phyloP scores from a whole-genome alignment of 2,329 filamentous ascomycete species.

The Thelonectria rubi region DNA sequence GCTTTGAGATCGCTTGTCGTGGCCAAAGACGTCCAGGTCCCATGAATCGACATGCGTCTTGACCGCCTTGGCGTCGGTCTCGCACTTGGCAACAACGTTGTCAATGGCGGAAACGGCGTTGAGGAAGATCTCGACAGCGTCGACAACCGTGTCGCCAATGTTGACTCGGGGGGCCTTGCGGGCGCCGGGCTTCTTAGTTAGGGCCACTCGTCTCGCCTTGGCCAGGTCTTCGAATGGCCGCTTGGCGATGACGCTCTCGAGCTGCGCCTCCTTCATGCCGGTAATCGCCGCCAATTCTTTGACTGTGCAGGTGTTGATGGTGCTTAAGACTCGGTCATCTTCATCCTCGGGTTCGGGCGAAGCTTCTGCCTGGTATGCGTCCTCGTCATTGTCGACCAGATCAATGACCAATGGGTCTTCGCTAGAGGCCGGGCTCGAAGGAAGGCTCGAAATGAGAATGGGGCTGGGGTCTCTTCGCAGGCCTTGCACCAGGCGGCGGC shows the following conservation, averaged over 20 bases:
- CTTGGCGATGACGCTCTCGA: slow-evolving; percentile 74
- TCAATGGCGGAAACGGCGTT: slow-evolving; percentile 85
- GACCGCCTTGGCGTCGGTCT: slow-evolving; percentile 70
- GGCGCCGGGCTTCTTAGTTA: slow-evolving; percentile 58
- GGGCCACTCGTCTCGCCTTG: slow-evolving; percentile 71
- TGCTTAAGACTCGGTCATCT: slow-evolving; percentile 69
- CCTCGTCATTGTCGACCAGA: slow-evolving; percentile 53
- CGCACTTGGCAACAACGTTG: slow-evolving; percentile 79
- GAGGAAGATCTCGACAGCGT: slow-evolving; percentile 74
- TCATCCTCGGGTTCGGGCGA: slow-evolving; percentile 44
- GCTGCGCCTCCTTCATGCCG: slow-evolving; percentile 73
- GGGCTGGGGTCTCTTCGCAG: slow-evolving; percentile 44
- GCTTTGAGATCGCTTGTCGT: slow-evolving; percentile 47
- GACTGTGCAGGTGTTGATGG: slow-evolving; percentile 81
- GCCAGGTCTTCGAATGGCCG: slow-evolving; percentile 77
- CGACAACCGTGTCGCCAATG: slow-evolving; percentile 63
- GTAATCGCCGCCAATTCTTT: slow-evolving; percentile 85
- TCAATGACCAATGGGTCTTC: slow-evolving; percentile 49
- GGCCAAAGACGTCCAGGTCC: slow-evolving; percentile 60
- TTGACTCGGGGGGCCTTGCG: slow-evolving; percentile 56
- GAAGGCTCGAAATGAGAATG: slow-evolving; percentile 29
- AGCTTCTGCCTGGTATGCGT: slow-evolving; percentile 50
- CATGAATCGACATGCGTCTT: slow-evolving; percentile 57
- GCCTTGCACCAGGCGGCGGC: slow-evolving; percentile 52
- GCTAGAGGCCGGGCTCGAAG: slow-evolving; percentile 47